Evolutionary conservation across 768 basidiomycete genomes (phyloP).

Genomic region (Clitopilus hobsonii): DNA sequence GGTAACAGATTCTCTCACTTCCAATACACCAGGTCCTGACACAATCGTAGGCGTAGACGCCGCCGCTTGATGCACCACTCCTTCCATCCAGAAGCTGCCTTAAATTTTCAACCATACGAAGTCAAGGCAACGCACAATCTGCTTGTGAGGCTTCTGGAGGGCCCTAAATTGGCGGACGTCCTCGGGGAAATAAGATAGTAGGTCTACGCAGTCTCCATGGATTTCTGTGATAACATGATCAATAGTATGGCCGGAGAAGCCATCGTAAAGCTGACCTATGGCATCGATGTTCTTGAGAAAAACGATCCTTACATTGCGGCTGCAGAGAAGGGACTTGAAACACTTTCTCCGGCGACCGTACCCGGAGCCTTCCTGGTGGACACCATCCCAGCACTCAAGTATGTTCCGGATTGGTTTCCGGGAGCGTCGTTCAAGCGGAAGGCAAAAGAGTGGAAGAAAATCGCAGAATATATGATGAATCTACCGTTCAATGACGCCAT

Average conservation of each 20-base stretch:
- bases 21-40: background rate
- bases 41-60: conserved; percentile 11
- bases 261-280: conserved; percentile 51
- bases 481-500: conserved; percentile 14
- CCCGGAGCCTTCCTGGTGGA: conserved; percentile 46
- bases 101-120: conserved; percentile 12
- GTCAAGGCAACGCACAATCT: conserved; percentile 11
- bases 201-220: no score
- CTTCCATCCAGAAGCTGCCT: conserved; percentile 12
- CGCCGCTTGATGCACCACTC: conserved; percentile 13
- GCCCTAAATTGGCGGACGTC: conserved; percentile 9
- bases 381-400: conserved; percentile 26
- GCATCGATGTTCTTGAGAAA: conserved; percentile 49
- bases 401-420: conserved; percentile 14
- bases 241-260: conserved; percentile 46
- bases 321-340: conserved; percentile 45
- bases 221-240: background rate
- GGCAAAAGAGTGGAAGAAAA: conserved; percentile 9
- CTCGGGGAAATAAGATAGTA: conserved; percentile 13
- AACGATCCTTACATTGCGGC: conserved; percentile 47
- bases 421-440: conserved; percentile 13
- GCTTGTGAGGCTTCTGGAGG: conserved; percentile 11
- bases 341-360: conserved; percentile 44
- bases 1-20: background rate
- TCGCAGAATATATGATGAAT: conserved; percentile 11